These are phyloP conservation scores for Scedosporium boydii DNA, from an alignment of 2,329 filamentous ascomycete genomes.

Conservation along the genomic window DNA sequence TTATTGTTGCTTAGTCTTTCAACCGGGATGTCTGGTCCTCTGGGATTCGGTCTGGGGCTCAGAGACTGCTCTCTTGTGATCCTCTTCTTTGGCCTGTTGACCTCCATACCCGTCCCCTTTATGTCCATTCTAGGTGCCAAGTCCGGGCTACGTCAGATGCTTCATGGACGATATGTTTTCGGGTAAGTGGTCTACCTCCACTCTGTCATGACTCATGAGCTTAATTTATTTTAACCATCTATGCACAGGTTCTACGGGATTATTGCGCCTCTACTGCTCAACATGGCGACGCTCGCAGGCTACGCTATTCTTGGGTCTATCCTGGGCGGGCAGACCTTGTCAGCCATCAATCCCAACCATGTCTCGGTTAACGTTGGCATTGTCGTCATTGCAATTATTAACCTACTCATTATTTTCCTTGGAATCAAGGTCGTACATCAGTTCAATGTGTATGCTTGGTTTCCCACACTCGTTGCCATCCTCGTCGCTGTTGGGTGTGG, in stretches of 20 bases:
- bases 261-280: conserved; percentile 24
- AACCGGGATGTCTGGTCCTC: conserved; percentile 35
- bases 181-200: conserved; percentile 18
- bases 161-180: conserved; percentile 30
- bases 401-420: conserved; percentile 35
- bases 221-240: neutral
- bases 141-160: conserved; percentile 37
- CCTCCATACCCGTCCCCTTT: conserved; percentile 27
- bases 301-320: conserved; percentile 38
- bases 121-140: conserved; percentile 31
- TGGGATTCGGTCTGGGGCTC: conserved; percentile 30
- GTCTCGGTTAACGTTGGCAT: conserved; percentile 36
- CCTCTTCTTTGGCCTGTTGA: conserved; percentile 34
- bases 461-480: conserved; percentile 29
- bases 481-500: conserved; percentile 30
- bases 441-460: conserved; percentile 38
- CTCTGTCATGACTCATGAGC: conserved; percentile 12
- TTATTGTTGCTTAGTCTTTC: conserved; percentile 18
- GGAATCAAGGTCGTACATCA: conserved; percentile 34
- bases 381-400: conserved; percentile 34
- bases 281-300: conserved; percentile 36
- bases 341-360: conserved; percentile 23
- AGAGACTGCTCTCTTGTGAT: conserved; percentile 33
- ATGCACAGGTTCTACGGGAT: conserved; percentile 11
- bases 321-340: conserved; percentile 33